Evolutionary conservation across 2,329 filamentous ascomycete genomes (phyloP).

Genomic region (Colletotrichum higginsianum): DNA sequence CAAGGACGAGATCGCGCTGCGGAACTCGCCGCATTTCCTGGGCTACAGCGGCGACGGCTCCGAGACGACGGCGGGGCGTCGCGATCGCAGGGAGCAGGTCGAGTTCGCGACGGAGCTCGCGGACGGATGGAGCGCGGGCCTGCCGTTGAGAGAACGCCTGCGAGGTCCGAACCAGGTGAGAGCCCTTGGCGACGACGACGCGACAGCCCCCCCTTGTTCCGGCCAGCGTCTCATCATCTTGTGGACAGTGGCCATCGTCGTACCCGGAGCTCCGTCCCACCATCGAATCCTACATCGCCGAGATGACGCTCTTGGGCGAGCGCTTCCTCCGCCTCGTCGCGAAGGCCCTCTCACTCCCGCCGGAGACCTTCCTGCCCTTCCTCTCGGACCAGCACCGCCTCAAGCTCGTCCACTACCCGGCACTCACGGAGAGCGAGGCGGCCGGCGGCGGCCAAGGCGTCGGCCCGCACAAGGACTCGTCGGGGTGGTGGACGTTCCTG

Average conservation of each 20-base stretch:
- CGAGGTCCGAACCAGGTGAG: slow-evolving; percentile 64
- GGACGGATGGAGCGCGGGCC: slow-evolving; percentile 50
- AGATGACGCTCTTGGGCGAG: slow-evolving; percentile 65
- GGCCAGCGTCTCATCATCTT: not conserved
- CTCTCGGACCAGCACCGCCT: slow-evolving; percentile 71
- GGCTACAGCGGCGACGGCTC: slow-evolving; percentile 70
- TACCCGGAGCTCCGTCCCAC: slow-evolving; percentile 53
- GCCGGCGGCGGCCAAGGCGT: slow-evolving; percentile 63
- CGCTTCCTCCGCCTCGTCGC: slow-evolving; percentile 71
- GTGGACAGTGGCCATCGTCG: slow-evolving; percentile 58
- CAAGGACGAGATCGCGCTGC: slow-evolving; percentile 60
- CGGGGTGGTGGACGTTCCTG: slow-evolving; percentile 76
- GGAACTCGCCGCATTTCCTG: slow-evolving; percentile 72
- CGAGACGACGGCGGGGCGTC: slow-evolving; percentile 68
- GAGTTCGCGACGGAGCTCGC: slow-evolving; percentile 71
- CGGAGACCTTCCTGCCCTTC: slow-evolving; percentile 66
- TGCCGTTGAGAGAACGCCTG: slow-evolving; percentile 59
- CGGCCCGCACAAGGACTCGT: slow-evolving; percentile 74
- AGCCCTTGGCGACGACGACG: not conserved
- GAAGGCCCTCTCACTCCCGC: slow-evolving; percentile 65
- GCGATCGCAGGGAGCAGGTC: slow-evolving; percentile 71
- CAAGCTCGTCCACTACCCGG: slow-evolving; percentile 70
- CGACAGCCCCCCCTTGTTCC: no score
- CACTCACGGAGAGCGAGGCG: slow-evolving; percentile 30
- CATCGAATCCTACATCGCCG: slow-evolving; percentile 65